phyloP scores from a whole-genome alignment of 805 yeast genomes.

The Kluyveromyces nonfermentans region DNA sequence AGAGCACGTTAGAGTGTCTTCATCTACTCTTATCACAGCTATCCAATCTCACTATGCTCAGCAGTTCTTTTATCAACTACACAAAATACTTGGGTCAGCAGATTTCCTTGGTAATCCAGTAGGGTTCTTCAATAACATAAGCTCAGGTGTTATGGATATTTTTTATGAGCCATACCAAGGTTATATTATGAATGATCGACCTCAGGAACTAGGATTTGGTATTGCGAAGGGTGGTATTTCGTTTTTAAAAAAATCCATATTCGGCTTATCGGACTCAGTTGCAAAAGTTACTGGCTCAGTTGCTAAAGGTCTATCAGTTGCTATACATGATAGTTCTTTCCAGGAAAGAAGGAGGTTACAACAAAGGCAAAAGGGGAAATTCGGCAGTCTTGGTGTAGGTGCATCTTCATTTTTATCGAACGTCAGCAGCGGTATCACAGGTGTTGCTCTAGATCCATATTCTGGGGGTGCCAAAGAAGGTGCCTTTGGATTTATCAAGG shows the following conservation, averaged over 20 bases:
- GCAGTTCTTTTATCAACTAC: conserved; percentile 83
- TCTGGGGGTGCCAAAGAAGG: conserved; percentile 88
- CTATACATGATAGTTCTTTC: conserved; percentile 76
- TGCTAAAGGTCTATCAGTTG: conserved; percentile 88
- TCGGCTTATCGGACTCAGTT: conserved; percentile 88
- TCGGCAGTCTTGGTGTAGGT: conserved; percentile 76
- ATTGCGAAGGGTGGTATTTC: conserved; percentile 93
- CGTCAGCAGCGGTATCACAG: conserved; percentile 76
- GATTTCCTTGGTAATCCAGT: conserved; percentile 96
- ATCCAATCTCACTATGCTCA: conserved; percentile 83
- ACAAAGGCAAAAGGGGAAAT: conserved; percentile 71
- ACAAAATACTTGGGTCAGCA: conserved; percentile 90
- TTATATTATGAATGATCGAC: conserved; percentile 84
- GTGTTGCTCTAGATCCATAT: conserved; percentile 83
- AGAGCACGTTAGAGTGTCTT: conserved; percentile 83
- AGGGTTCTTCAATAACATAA: conserved; percentile 83
- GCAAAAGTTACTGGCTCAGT: conserved; percentile 88
- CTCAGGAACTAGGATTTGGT: conserved; percentile 92
- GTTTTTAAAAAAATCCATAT: conserved; percentile 88
- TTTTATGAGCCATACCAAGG: conserved; percentile 98
- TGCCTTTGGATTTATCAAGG: conserved; percentile 84
- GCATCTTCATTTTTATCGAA: conserved; percentile 86
- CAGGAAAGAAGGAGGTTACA: conserved; percentile 73
- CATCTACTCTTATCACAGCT: conserved; percentile 59
- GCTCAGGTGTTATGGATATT: conserved; percentile 93